Conservation (phyloP, 176 grass and related monocot genomes). For the Puccinellia tenuiflora region DNA sequence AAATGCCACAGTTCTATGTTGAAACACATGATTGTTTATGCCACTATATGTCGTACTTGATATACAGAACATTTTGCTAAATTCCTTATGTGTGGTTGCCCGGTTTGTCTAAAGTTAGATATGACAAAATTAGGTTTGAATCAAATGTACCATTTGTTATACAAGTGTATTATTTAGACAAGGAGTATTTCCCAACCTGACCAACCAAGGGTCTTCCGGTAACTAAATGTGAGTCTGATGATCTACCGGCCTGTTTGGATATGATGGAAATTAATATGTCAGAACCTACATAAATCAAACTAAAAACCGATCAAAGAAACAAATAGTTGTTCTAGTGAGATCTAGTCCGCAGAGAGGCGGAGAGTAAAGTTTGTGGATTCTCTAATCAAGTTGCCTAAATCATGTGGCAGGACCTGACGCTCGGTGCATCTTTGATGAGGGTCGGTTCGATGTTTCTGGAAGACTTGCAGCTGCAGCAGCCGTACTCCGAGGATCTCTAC, state of each 20-base stretch:
- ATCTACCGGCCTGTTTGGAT: not conserved
- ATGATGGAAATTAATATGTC: not conserved
- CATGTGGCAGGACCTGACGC: constrained; percentile 45
- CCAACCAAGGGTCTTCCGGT: not conserved
- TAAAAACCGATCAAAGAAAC: not conserved
- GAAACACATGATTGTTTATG: not conserved
- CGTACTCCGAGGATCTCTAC: constrained; percentile 30
- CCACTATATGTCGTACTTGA: not conserved
- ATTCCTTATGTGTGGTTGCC: not conserved
- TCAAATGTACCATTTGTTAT: too few relatives aligned
- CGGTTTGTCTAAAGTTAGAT: not conserved
- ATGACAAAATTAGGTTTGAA: not conserved
- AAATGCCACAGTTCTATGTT: not conserved
- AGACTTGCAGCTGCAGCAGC: constrained; percentile 22
- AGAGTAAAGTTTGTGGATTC: not conserved
- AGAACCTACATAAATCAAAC: not conserved
- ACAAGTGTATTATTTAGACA: too few relatives aligned
- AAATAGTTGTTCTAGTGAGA: not conserved
- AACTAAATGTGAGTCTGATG: not conserved
- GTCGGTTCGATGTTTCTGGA: constrained; percentile 46
- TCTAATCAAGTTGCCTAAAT: not conserved
- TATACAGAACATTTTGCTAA: not conserved
- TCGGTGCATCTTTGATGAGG: constrained; percentile 40
- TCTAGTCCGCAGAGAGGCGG: not conserved
- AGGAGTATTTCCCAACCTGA: not conserved